Conservation (phyloP, 495 filamentous ascomycete species). For the Penicillium waksmanii region DNA sequence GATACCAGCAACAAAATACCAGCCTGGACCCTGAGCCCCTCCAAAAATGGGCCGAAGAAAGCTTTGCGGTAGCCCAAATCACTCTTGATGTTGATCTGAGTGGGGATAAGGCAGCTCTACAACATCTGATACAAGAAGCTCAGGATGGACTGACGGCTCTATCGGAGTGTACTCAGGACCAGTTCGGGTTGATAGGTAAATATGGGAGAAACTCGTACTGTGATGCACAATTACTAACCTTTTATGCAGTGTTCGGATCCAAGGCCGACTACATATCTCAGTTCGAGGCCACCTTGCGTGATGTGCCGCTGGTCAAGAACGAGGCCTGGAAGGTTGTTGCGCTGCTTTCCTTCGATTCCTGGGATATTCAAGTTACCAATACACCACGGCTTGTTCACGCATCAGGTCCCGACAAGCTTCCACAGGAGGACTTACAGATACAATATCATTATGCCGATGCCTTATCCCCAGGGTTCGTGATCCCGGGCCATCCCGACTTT, state of each 20-base stretch:
- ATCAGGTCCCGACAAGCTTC: constrained; percentile 12
- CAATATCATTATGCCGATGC: constrained; percentile 31
- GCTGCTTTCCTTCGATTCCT: constrained; percentile 24
- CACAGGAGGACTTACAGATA: constrained; percentile 2
- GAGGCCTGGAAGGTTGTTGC: constrained; percentile 9
- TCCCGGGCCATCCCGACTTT: constrained; percentile 39
- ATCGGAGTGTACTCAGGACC: constrained; percentile 22
- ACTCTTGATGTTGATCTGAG: constrained; percentile 22
- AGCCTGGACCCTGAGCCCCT: constrained; percentile 37
- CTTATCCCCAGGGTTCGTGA: constrained; percentile 29
- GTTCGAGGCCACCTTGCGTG: constrained; percentile 23
- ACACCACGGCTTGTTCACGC: constrained; percentile 12
- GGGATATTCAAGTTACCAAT: constrained; percentile 12
- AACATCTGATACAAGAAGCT: constrained; percentile 17
- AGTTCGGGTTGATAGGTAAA: constrained; percentile 29
- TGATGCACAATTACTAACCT: constrained; percentile 5
- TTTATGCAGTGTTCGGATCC: constrained; percentile 30
- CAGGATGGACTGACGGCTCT: constrained; percentile 18
- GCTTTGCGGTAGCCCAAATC: constrained; percentile 38
- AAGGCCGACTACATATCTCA: constrained; percentile 25
- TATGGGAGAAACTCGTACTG: not conserved
- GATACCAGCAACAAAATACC: constrained; percentile 27
- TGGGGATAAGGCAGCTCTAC: constrained; percentile 6
- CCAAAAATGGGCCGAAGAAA: constrained; percentile 48
- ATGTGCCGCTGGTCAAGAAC: not conserved